Conservation (phyloP, 306 rosid species). For the Castanospermum australe region DNA sequence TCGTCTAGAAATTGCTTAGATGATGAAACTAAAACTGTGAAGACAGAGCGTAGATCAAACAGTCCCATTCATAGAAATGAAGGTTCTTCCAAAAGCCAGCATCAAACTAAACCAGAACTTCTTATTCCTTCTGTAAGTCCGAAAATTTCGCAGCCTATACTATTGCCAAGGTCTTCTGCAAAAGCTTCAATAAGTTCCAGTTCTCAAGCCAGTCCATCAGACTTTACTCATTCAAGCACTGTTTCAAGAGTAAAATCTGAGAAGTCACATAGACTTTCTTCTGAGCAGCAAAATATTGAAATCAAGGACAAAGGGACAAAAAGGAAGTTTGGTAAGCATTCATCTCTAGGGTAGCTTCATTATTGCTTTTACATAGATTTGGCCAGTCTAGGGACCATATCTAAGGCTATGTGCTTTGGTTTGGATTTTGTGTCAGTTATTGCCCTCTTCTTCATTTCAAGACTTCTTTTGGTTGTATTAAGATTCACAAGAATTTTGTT, state of each 20-base stretch:
- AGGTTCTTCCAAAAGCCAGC: conserved; percentile 32
- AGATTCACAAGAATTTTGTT: conserved; percentile 14
- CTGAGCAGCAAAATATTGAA: conserved; percentile 48
- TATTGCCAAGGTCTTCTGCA: conserved; percentile 35
- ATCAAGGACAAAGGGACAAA: conserved; percentile 64
- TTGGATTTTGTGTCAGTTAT: background rate
- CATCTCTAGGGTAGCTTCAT: background rate
- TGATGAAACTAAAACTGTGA: conserved; percentile 45
- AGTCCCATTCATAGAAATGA: conserved; percentile 52
- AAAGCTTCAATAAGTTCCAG: conserved; percentile 38
- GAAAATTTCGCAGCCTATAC: conserved; percentile 43
- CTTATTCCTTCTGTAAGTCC: conserved; percentile 65
- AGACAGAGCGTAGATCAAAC: conserved; percentile 53
- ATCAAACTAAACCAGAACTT: conserved; percentile 65
- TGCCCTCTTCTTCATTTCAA: background rate
- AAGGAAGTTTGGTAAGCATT: conserved; percentile 70
- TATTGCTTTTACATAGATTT: conserved; percentile 5
- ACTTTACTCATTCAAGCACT: conserved; percentile 32
- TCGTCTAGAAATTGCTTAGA: conserved; percentile 28
- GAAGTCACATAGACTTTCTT: conserved; percentile 35
- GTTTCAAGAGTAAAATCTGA: conserved; percentile 48
- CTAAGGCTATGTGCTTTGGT: conserved; percentile 16
- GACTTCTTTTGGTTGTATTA: conserved; percentile 10
- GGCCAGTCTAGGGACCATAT: conserved; percentile 2
- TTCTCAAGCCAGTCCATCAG: conserved; percentile 40